phyloP scores from a whole-genome alignment of 352 stramenopile species.

The Globisporangium okanoganense region DNA sequence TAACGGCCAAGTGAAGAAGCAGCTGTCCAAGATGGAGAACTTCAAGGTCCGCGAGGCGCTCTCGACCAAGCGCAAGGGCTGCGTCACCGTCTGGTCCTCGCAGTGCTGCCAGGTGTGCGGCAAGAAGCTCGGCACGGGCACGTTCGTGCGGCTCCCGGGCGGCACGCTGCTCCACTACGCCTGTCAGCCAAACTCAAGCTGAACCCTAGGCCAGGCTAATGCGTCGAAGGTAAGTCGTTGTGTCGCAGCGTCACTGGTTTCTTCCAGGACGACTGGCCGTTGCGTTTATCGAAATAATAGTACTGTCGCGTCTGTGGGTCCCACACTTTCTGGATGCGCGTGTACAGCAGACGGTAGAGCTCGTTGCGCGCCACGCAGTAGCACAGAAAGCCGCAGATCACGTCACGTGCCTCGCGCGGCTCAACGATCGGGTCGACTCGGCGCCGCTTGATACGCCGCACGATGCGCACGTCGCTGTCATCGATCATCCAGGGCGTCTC shows the following conservation, averaged over 20 bases:
- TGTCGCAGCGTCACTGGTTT: slow-evolving; percentile 54
- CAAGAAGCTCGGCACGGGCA: slow-evolving; percentile 64
- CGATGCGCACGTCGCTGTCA: slow-evolving; percentile 37
- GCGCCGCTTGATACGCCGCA: slow-evolving; percentile 33
- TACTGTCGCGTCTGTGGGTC: slow-evolving; percentile 60
- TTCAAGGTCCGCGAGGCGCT: slow-evolving; percentile 73
- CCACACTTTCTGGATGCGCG: slow-evolving; percentile 68
- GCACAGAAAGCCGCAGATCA: slow-evolving; percentile 44
- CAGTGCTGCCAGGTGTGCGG: slow-evolving; percentile 68
- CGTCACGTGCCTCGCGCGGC: slow-evolving; percentile 26
- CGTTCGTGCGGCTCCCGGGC: slow-evolving; percentile 62
- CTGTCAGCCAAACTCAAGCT: slow-evolving; percentile 40
- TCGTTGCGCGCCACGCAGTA: slow-evolving; percentile 44
- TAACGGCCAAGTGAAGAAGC: slow-evolving; percentile 82
- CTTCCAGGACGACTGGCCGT: slow-evolving; percentile 69
- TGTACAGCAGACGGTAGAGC: slow-evolving; percentile 34
- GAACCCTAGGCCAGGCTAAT: neutral
- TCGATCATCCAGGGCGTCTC: slow-evolving; percentile 49
- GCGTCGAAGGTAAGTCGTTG: slow-evolving; percentile 25
- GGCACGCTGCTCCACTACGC: slow-evolving; percentile 70
- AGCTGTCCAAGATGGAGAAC: slow-evolving; percentile 88
- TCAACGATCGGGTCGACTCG: slow-evolving; percentile 46
- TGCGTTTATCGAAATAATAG: slow-evolving; percentile 84
- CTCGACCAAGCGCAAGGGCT: slow-evolving; percentile 58
- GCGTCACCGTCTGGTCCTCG: slow-evolving; percentile 71